Evolutionary conservation across 208 protist genomes (phyloP), one percentile per base, ranked within the genome.

Genomic region (Leishmania turanica): DNA sequence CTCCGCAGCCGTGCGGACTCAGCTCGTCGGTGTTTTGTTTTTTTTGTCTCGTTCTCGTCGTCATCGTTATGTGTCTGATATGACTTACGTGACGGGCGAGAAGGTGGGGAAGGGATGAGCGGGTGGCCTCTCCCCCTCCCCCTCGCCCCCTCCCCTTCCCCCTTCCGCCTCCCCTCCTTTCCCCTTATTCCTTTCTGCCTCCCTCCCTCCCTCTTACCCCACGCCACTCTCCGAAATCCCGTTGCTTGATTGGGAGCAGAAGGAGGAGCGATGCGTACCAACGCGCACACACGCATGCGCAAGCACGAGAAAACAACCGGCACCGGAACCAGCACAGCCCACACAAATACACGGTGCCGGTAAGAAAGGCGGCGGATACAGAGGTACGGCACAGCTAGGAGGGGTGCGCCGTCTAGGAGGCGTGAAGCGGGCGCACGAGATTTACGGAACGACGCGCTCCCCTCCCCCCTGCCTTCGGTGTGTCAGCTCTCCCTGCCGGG

Each of bases 1-100:
- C 45, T 76, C 72, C 72, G 72, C 21, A 76, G 72, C n/a, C 49
- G 70, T 58, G 70, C 31, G 47, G 42, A 9, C 19, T 47, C 24
- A 40, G 8, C 15, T 40, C 2, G n/a, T 76, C 17, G 17, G 72
- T 45, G 51, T 64, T n/a, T 76, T 17, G n/a, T 9, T 75, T 3
- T 54, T 27, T 60, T n/a, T 53, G 2, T 24, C 15, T 37, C 13
- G 45, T n/a, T 53, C 11, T 24, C 21, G 8, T 37, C 34, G 65
- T 31, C 53, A 58, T 47, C 21, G 6, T 1, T 37, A 21, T 65
- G 21, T 31, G 17, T 75, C n/a, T 3, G n/a, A 3, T 9, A 21
- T 21, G 68, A 51, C 40, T 42, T 17, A 3, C 21, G 40, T 72
- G 37, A 40, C 31, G 31, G 27, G 31, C 31, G 62, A 31, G 31